These are phyloP conservation scores for Epithemia pelagica DNA, from an alignment of 108 stramenopile species.

Conservation along the genomic window DNA sequence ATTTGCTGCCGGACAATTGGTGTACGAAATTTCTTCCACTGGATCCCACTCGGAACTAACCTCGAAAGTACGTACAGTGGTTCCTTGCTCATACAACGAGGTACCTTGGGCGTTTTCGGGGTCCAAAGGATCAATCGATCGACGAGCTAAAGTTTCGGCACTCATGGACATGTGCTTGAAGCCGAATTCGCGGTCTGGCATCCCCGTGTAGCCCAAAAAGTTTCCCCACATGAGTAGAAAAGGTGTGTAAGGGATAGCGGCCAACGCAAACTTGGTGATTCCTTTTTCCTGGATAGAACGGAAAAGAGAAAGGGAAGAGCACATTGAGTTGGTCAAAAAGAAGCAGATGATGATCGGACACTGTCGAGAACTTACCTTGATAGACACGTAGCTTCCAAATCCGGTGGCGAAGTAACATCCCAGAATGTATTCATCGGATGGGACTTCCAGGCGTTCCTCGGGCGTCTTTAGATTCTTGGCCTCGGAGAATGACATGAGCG, in stretches of 20 bases:
- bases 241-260: slow-evolving; percentile 21
- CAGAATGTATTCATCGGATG: slow-evolving; percentile 27
- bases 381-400: neutral
- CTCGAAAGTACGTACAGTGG: neutral
- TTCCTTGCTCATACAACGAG: neutral
- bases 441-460: slow-evolving; percentile 19
- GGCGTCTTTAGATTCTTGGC: neutral
- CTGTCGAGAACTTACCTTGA: neutral
- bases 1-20: slow-evolving; percentile 25
- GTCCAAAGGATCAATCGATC: slow-evolving; percentile 14
- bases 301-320: neutral
- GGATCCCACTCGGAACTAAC: neutral
- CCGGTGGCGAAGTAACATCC: slow-evolving; percentile 29
- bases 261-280: slow-evolving; percentile 12
- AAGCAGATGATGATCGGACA: too few species aligned
- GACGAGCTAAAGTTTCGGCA: slow-evolving; percentile 31
- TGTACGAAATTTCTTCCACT: slow-evolving; percentile 6
- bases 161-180: slow-evolving; percentile 25
- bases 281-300: neutral
- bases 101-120: neutral
- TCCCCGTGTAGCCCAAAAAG: slow-evolving; percentile 33
- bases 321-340: too few species aligned
- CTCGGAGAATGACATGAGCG: neutral
- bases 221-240: neutral
- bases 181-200: slow-evolving; percentile 37